These are phyloP conservation scores for Fusarium citri DNA, from an alignment of 2,329 filamentous ascomycete genomes.

Conservation along the genomic window DNA sequence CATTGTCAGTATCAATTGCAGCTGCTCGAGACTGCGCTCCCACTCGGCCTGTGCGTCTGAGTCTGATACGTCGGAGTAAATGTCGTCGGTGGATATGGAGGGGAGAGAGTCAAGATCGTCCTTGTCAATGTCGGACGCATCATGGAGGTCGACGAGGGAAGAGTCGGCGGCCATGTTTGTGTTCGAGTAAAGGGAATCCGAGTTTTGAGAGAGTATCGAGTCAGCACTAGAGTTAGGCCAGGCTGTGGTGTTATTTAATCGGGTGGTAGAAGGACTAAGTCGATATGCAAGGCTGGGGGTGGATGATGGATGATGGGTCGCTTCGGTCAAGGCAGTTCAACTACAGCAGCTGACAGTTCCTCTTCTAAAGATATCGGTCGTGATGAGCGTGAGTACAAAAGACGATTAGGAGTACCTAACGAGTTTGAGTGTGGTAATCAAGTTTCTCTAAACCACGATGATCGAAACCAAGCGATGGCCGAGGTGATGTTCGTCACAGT, in stretches of 20 bases:
- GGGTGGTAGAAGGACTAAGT: neutral
- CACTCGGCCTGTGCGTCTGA: conserved; percentile 95
- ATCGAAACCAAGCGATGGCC: conserved; percentile 7
- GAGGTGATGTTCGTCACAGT: conserved; percentile 22
- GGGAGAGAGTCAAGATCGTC: conserved; percentile 73
- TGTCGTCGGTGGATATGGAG: conserved; percentile 69
- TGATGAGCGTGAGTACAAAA: neutral
- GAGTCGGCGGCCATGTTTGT: conserved; percentile 56
- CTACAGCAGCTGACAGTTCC: conserved; percentile 3
- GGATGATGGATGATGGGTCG: conserved; percentile 23
- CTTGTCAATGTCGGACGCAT: conserved; percentile 60
- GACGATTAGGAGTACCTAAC: neutral
- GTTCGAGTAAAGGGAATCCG: neutral
- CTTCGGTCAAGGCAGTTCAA: conserved; percentile 4
- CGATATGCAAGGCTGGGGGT: conserved; percentile 3
- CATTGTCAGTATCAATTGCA: conserved; percentile 94
- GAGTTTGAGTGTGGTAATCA: neutral
- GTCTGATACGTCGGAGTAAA: conserved; percentile 65
- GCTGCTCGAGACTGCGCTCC: conserved; percentile 92
- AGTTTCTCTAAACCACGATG: conserved; percentile 1
- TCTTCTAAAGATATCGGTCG: neutral
- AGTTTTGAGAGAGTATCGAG: neutral
- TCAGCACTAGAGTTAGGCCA: neutral
- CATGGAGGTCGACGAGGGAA: conserved; percentile 64
- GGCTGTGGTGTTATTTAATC: neutral